Evolutionary conservation across 495 filamentous ascomycete genomes (phyloP).

Genomic region (Podospora pseudoanserina): DNA sequence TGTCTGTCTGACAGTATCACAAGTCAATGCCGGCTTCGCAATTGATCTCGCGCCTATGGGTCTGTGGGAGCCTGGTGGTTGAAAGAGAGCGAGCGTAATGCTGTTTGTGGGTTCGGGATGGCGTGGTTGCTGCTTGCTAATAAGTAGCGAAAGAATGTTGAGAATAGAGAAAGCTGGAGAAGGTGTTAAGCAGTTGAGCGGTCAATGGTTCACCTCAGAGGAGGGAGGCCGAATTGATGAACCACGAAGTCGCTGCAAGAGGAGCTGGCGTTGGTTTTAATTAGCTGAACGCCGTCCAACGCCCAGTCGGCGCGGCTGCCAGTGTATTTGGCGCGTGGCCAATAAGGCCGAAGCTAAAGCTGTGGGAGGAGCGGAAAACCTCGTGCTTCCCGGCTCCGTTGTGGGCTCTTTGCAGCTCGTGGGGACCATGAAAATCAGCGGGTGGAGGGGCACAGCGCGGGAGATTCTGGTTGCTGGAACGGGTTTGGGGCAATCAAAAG

Average conservation of each 20-base stretch:
- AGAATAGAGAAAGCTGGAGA: neutral
- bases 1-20: neutral
- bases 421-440: neutral
- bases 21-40: neutral
- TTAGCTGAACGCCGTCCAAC: conserved; percentile 3
- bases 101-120: neutral
- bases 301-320: conserved; percentile 2
- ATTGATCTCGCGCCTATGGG: neutral
- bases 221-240: neutral
- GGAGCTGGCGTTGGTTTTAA: conserved; percentile 1
- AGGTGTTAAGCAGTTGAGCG: neutral
- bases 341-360: neutral
- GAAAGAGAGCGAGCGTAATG: neutral
- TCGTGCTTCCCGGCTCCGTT: neutral
- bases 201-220: neutral
- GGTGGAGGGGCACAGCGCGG: conserved; percentile 2
- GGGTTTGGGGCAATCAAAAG: conserved; percentile 10
- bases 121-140: neutral
- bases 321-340: neutral
- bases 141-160: neutral
- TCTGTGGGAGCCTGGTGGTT: neutral
- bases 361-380: neutral
- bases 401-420: neutral
- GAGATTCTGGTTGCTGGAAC: conserved; percentile 15
- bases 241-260: neutral